phyloP scores from a whole-genome alignment of 1,284 basidiomycete genomes.

The Vanrija sp. region DNA sequence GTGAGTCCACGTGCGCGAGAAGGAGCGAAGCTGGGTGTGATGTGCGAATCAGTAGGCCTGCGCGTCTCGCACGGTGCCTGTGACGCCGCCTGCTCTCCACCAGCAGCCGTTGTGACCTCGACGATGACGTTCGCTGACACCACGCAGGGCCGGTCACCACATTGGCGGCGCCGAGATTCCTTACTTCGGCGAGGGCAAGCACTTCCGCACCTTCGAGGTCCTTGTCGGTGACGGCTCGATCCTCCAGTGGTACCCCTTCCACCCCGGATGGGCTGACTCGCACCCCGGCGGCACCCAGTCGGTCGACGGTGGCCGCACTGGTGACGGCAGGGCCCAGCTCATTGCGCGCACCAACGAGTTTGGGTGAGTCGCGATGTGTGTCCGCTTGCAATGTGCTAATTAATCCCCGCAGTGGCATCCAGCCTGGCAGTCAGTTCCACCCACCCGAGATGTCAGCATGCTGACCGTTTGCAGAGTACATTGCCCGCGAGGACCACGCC shows the following conservation, averaged over 20 bases:
- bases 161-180: slow-evolving; percentile 39
- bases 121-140: neutral
- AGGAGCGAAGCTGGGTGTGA: too few relatives aligned
- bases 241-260: slow-evolving; percentile 43
- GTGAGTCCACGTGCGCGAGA: slow-evolving; percentile 19
- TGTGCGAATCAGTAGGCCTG: too few relatives aligned
- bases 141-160: slow-evolving; percentile 32
- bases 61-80: too few relatives aligned
- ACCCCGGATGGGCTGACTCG: slow-evolving; percentile 28
- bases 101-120: neutral
- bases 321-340: slow-evolving; percentile 33
- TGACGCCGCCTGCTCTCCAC: neutral
- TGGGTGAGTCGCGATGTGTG: slow-evolving; percentile 19
- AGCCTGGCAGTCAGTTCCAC: slow-evolving; percentile 40
- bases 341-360: slow-evolving; percentile 40
- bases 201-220: slow-evolving; percentile 40
- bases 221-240: slow-evolving; percentile 39
- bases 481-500: slow-evolving; percentile 42
- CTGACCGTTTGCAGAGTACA: slow-evolving; percentile 27
- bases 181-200: slow-evolving; percentile 32
- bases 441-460: too few relatives aligned
- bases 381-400: neutral
- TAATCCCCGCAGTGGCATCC: slow-evolving; percentile 26
- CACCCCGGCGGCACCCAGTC: slow-evolving; percentile 38
- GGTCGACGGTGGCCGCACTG: slow-evolving; percentile 45